Evolutionary conservation across 108 stramenopile species (phyloP), one percentile per base, ranked within the genome.

Genomic region (Stephanodiscus triporus): DNA sequence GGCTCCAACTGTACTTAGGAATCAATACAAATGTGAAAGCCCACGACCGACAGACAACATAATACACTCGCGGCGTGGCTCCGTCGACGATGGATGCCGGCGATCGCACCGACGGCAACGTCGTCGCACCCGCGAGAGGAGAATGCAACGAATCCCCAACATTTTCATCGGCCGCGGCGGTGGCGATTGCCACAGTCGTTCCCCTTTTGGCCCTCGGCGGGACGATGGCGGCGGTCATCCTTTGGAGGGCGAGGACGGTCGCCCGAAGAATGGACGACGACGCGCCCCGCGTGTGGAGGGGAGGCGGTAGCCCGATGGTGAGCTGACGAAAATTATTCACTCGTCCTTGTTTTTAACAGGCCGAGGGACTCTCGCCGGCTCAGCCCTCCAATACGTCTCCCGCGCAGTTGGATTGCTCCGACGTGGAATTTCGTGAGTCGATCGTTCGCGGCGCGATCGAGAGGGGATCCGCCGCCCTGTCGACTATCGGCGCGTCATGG

Each of bases 361-460:
- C 49, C 48, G 4, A 47, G 23, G 20, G 16, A 40, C 43, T 23
- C 23, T 37, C 8, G 43, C 43, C n/a, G n/a, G n/a, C n/a, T n/a
- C n/a, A n/a, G n/a, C n/a, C n/a, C n/a, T n/a, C n/a, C n/a, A n/a
- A n/a, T n/a, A n/a, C n/a, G n/a, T n/a, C n/a, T n/a, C n/a, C n/a
- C n/a, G n/a, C n/a, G n/a, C n/a, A 77, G 76, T 13, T 77, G 9
- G 69, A 77, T 70, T 69, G 68, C 43, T 65, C 55, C 29, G 24
- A 77, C 49, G 56, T 49, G 38, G 37, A 65, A 57, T 42, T 77
- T 8, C 68, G 54, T 14, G 24, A 27, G 34, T 32, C 37, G 26
- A 70, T 77, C 29, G 63, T 63, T 24, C 62, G 70, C 63, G 49
- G 61, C 2, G 76, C 76, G 24, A n/a, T 77, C 32, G 26, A 37